Conservation (phyloP, 345 rosid species). For the Pistacia vera region DNA sequence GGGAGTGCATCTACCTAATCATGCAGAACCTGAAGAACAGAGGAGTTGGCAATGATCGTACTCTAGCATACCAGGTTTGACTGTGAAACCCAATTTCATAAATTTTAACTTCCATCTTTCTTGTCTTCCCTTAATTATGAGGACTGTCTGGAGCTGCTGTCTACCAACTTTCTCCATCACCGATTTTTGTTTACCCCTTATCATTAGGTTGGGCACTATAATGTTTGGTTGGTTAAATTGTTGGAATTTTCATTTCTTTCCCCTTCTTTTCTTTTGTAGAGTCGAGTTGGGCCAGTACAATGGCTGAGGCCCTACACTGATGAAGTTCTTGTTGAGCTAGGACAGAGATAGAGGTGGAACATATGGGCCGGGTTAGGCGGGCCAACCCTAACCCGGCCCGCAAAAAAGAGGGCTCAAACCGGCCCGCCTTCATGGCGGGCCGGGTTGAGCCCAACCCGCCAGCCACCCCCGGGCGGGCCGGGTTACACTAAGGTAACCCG, state of each 20-base stretch:
- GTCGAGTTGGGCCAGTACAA: conserved; percentile 95
- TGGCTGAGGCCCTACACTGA: conserved; percentile 97
- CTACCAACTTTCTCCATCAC: no score
- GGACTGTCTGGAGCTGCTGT: neutral
- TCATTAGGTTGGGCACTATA: neutral
- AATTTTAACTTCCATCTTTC: conserved; percentile 1
- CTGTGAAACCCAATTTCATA: conserved; percentile 9
- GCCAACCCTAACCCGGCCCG: no score
- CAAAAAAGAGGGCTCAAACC: no score
- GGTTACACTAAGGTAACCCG: no score
- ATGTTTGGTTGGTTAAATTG: neutral
- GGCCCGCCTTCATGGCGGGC: no score
- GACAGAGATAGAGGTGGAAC: no score
- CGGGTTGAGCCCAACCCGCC: no score
- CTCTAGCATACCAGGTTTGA: conserved; percentile 84
- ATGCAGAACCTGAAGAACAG: conserved; percentile 79
- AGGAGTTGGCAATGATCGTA: conserved; percentile 70
- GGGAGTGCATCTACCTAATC: conserved; percentile 38
- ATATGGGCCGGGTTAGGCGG: no score
- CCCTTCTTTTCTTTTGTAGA: conserved; percentile 37
- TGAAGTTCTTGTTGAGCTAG: conserved; percentile 91
- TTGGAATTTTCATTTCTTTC: conserved; percentile 1
- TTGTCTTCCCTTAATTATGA: neutral
- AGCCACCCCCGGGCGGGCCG: no score
- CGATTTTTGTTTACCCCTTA: neutral